Base-by-base conservation (phyloP, 225 moss, liverwort and hornwort genomes). In the Physcomitrium patens region DNA sequence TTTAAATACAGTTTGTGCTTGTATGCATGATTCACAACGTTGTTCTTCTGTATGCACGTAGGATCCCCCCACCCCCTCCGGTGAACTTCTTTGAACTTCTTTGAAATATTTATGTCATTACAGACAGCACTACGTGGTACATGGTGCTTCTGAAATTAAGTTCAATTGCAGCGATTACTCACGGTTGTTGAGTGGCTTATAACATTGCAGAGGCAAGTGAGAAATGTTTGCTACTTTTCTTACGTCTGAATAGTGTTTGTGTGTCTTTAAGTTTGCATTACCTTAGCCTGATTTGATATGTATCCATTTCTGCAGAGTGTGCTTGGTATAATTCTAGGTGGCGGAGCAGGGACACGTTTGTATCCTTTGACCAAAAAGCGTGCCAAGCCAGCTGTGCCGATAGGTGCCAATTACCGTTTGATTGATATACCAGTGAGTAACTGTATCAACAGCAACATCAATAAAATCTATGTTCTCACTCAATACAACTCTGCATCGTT, bases 371-470 rank as follows among this genome's bases (percentile, higher is more conserved):
- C 93, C 10, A 93, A 91, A 78, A 96, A 90, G 82, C 83, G 91
- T 41, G 93, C 93, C 19, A 96, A 96, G 63, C 93, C 90, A 71
- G 87, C 89, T 27, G 89, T 96, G 50, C 96, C 91, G 0, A 78
- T 96, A 68, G 93, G 96, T 10, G 93, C 93, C 23, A 92, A 91
- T 72, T 96, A 96, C 69, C 81, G 91, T 15, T 77, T 96, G 60
- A 96, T 96, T 45, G 93, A 96, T 77, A 92, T 96, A 59, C 96
- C 93, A 19, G 61, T 93, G 23, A 96, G 96, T 80, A 96, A 96
- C 69, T 96, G 96, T 74, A 96, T 96, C 82, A 96, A 96, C 41
- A 93, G 91, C 70, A 89, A 89, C 49, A 89, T 96, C 45, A 87
- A 91, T 37, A 91, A 90, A 84, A 77, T 96, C 18, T 96, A 93